A percentile compares a stretch with the other conserved stretches of the same genome.
Conservation (phyloP, 2,329 filamentous ascomycete species). For the Penicillium sp. region DNA sequence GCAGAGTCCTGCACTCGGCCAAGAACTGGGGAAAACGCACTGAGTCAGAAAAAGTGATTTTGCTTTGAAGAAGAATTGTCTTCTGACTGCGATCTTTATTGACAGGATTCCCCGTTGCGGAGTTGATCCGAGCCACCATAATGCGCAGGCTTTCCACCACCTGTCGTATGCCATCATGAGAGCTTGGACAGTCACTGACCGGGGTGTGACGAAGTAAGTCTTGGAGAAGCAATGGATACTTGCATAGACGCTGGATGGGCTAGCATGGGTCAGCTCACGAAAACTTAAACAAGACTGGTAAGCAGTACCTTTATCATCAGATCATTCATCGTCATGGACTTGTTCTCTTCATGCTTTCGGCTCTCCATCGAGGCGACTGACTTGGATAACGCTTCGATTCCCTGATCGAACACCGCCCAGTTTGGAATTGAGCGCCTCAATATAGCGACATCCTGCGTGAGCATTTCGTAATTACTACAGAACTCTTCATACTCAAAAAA, state of each 20-base stretch:
- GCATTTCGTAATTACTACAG: slow-evolving; percentile 78
- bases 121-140: slow-evolving; percentile 73
- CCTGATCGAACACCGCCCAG: slow-evolving; percentile 76
- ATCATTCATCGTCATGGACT: slow-evolving; percentile 75
- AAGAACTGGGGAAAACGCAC: slow-evolving; percentile 48
- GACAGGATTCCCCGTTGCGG: slow-evolving; percentile 69
- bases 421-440: slow-evolving; percentile 62
- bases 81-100: slow-evolving; percentile 67
- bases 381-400: slow-evolving; percentile 74
- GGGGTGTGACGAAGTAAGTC: slow-evolving; percentile 79
- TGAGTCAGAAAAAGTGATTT: slow-evolving; percentile 66
- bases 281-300: slow-evolving; percentile 8
- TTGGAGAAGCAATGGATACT: slow-evolving; percentile 79
- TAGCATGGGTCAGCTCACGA: slow-evolving; percentile 34
- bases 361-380: slow-evolving; percentile 66
- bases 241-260: slow-evolving; percentile 89
- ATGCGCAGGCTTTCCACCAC: slow-evolving; percentile 66
- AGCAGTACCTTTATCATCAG: slow-evolving; percentile 73
- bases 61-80: slow-evolving; percentile 78
- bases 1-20: background rate
- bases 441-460: slow-evolving; percentile 69
- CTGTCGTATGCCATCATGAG: slow-evolving; percentile 72
- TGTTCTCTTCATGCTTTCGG: slow-evolving; percentile 58
- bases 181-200: slow-evolving; percentile 74
- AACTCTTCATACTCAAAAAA: slow-evolving; percentile 92